Evolutionary conservation across 2,329 filamentous ascomycete species (phyloP).

Genomic region (Aspergillus spinulosporus): DNA sequence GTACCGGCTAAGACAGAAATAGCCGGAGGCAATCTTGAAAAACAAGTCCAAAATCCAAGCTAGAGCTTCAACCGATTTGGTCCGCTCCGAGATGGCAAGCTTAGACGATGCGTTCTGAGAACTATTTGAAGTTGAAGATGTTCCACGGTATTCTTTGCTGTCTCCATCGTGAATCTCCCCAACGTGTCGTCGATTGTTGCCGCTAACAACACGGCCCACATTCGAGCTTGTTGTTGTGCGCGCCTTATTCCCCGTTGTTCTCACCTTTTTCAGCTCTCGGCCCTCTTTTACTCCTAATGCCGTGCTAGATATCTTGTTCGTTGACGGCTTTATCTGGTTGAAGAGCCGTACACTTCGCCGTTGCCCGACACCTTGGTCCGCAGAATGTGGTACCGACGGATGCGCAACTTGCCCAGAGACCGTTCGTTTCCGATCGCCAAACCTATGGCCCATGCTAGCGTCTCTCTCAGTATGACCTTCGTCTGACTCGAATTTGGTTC

Average conservation of each 20-base stretch:
- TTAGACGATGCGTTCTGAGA: slow-evolving; percentile 31
- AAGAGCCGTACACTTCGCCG: slow-evolving; percentile 73
- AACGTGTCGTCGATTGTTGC: slow-evolving; percentile 78
- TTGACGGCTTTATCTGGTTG: slow-evolving; percentile 66
- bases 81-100: slow-evolving; percentile 50
- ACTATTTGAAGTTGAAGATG: slow-evolving; percentile 30
- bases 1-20: slow-evolving; percentile 75
- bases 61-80: slow-evolving; percentile 72
- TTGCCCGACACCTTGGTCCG: slow-evolving; percentile 64
- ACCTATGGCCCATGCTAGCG: slow-evolving; percentile 35
- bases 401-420: slow-evolving; percentile 74
- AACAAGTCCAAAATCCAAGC: slow-evolving; percentile 76
- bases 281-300: slow-evolving; percentile 61
- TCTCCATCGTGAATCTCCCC: slow-evolving; percentile 64
- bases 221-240: slow-evolving; percentile 66
- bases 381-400: slow-evolving; percentile 56
- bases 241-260: slow-evolving; percentile 69
- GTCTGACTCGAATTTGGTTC: slow-evolving; percentile 41
- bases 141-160: slow-evolving; percentile 57
- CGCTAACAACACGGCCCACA: slow-evolving; percentile 84
- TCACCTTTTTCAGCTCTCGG: slow-evolving; percentile 80
- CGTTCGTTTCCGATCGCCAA: slow-evolving; percentile 77
- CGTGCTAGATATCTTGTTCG: slow-evolving; percentile 61
- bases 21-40: slow-evolving; percentile 77
- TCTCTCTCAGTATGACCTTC: slow-evolving; percentile 40